Base-by-base conservation (phyloP, 1,284 basidiomycete species). In the Melampsora larici-populina region DNA sequence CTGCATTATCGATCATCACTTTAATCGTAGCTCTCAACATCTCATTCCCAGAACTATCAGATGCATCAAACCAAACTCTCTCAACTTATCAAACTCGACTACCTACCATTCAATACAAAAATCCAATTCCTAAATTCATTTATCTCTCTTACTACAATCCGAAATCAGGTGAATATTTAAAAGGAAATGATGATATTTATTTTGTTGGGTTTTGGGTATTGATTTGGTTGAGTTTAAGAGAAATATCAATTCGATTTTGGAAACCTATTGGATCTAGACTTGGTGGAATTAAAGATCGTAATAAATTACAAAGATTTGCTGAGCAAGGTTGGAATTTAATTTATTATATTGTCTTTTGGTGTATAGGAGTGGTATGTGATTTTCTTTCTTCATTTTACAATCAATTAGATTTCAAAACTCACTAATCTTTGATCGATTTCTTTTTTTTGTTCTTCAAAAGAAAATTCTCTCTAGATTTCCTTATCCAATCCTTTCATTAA, bases 111-210 rank as follows among this genome's bases (percentile, higher is more conserved):
- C 74, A 68, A 69, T 68, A 60, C 11, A n/a, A 43, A n/a, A 46
- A 62, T 21, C 43, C 36, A 5, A 36, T 76, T 0, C 74, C 74
- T 11, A 76, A 76, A 69, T 69, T 76, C 36, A 69, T 76, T 29
- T 64, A 76, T 60, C 58, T 76, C 24, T 76, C 74, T 48, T 76
- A 76, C 46, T 60, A 68, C 17, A 63, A 69, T 69, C 74, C 74
- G 6, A 43, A 62, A 21, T 68, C 51, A 43, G 74, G 66, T 29
- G 46, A 62, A 40, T 76, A 76, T 33, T 18, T 68, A 13, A 76
- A 76, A 63, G 74, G 74, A 18, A 60, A 51, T 65, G 74, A 76
- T 63, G 74, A 76, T 49, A 36, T 76, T 58, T 76, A 76, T 36
- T 76, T 76, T 64, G 66, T 69, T 29, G 33, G 48, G 26, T 76